Conservation (phyloP, 1,284 basidiomycete genomes). For the Bjerkandera adusta region DNA sequence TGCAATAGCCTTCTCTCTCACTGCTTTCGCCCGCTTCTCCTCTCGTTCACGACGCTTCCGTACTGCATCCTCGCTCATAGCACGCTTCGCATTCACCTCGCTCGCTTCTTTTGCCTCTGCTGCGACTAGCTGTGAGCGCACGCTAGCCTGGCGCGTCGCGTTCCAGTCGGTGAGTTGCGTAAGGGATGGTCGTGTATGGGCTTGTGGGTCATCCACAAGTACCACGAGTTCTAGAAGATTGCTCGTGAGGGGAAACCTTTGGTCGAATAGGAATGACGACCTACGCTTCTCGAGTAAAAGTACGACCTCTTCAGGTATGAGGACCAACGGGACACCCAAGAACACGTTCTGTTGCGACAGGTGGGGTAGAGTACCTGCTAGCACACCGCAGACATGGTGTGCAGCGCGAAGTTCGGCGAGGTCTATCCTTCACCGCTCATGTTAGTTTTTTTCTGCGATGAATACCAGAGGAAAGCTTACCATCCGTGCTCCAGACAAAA, state of each 20-base stretch:
- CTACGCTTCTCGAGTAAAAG: conserved; percentile 80
- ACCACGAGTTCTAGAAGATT: conserved; percentile 64
- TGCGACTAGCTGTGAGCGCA: conserved; percentile 44
- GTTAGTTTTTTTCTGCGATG: conserved; percentile 7
- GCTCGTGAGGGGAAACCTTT: too few species aligned
- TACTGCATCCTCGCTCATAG: conserved; percentile 60
- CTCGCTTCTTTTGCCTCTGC: conserved; percentile 44
- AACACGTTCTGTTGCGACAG: conserved; percentile 97
- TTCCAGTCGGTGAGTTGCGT: conserved; percentile 57
- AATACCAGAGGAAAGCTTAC: conserved; percentile 35
- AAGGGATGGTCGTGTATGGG: conserved; percentile 58
- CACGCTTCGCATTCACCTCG: conserved; percentile 41
- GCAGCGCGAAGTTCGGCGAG: conserved; percentile 74
- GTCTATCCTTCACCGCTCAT: conserved; percentile 47
- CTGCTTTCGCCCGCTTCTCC: conserved; percentile 44
- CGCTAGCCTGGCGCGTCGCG: conserved; percentile 41
- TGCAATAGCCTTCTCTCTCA: conserved; percentile 33
- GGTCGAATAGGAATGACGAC: too few species aligned
- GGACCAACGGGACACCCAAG: conserved; percentile 83
- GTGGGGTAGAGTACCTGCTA: conserved; percentile 91
- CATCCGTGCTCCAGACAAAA: conserved; percentile 78
- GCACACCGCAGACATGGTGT: conserved; percentile 82
- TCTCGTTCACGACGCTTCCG: conserved; percentile 72
- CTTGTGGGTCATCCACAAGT: conserved; percentile 71
- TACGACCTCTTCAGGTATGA: conserved; percentile 92